Base-by-base conservation (phyloP, 2,329 filamentous ascomycete species). In the Mycosphaerella arachidis region DNA sequence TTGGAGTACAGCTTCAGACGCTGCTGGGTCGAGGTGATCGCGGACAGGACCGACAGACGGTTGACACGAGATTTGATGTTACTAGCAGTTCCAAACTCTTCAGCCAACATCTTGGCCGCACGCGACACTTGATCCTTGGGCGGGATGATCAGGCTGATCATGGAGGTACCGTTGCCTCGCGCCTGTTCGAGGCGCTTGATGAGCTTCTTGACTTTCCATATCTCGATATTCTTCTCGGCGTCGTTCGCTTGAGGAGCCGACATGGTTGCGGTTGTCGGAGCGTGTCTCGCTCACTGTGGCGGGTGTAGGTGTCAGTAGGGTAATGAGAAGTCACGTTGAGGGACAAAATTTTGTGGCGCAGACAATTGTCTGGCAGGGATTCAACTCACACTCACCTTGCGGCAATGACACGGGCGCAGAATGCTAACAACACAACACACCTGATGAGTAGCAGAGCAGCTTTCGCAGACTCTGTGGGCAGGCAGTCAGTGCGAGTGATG, bases 1-100 rank as follows among this genome's bases (percentile, higher is more conserved):
- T 97, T 97, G 80, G 92, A 96, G 83, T 99, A 99, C 53, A 99
- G 85, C 85, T 99, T 99, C 68, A 99, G 87, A 77, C 94, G 90
- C 82, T 99, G 94, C 81, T 99, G 95, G 71, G 94, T 99, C 63
- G 94, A 99, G 56, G 94, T 99, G 73, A 99, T 99, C 76, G 94
- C 94, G 40, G 93, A 97, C 70, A 99, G 83, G 69, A 99, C 94
- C 55, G 94, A 99, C 75, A 97, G 90, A 78, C 94, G 88, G 80
- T 99, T 99, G 81, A 99, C 94, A 75, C 94, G 92, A 61, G 94
- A 99, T 80, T 99, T 99, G 83, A 99, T 99, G 81, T 99, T 99
- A 72, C 92, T 97, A 63, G 94, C 95, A 61, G 94, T 99, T 75
- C 94, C 94, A 51, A 70, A 71, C 60, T 72, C 67, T 97, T 99